phyloP scores from a whole-genome alignment of 441 rosid species.

The Populus hybrid region DNA sequence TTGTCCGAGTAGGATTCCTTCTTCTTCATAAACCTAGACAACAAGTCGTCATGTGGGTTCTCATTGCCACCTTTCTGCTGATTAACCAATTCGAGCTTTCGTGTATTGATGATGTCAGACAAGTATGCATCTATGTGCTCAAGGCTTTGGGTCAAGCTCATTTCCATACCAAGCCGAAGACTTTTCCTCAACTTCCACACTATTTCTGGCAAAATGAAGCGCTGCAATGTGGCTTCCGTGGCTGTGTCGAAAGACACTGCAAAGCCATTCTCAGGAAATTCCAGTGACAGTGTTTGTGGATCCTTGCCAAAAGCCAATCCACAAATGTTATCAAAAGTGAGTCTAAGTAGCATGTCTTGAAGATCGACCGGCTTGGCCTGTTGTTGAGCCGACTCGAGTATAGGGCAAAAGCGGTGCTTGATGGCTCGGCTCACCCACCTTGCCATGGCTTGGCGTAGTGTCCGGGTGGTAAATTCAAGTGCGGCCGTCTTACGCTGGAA shows the following conservation, averaged over 20 bases:
- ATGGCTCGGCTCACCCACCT: slow-evolving; percentile 83
- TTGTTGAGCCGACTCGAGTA: slow-evolving; percentile 53
- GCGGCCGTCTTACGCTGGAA: slow-evolving; percentile 92
- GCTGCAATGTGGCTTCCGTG: slow-evolving; percentile 75
- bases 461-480: slow-evolving; percentile 78
- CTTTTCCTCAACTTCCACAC: slow-evolving; percentile 67
- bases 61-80: slow-evolving; percentile 22
- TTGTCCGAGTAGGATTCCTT: slow-evolving; percentile 66
- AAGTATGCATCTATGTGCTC: slow-evolving; percentile 46
- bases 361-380: slow-evolving; percentile 53
- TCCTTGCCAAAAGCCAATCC: slow-evolving; percentile 86
- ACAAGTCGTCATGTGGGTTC: slow-evolving; percentile 56
- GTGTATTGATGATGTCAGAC: slow-evolving; percentile 56
- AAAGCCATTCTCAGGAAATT: slow-evolving; percentile 59
- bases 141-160: slow-evolving; percentile 51
- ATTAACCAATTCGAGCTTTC: slow-evolving; percentile 55
- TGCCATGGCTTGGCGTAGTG: slow-evolving; percentile 90
- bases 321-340: slow-evolving; percentile 87
- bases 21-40: slow-evolving; percentile 78
- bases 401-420: slow-evolving; percentile 55
- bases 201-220: slow-evolving; percentile 67
- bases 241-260: slow-evolving; percentile 78
- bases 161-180: slow-evolving; percentile 75
- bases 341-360: slow-evolving; percentile 72
- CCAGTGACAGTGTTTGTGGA: slow-evolving; percentile 56